Percentiles rank a stretch among this genome's conserved stretches.
phyloP scores from a whole-genome alignment of 2,329 filamentous ascomycete species.

The Cladosporium sp. region DNA sequence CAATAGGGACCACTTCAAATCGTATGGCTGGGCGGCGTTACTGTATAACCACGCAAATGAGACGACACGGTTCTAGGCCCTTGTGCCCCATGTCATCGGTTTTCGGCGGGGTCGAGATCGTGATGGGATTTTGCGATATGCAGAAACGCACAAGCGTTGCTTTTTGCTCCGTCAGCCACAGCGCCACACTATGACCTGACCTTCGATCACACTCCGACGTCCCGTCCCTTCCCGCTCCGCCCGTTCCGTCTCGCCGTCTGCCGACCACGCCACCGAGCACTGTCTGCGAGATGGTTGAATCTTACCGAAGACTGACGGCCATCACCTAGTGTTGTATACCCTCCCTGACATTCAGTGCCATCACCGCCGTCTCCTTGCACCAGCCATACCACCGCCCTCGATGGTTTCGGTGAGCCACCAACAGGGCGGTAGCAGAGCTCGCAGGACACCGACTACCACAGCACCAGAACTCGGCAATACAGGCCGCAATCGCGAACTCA shows the following conservation, averaged over 20 bases:
- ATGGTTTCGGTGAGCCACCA: conserved; percentile 14
- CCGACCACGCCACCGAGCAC: background rate
- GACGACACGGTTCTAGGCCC: background rate
- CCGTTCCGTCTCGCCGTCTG: background rate
- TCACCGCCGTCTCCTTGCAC: background rate
- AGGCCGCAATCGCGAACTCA: conserved; percentile 31
- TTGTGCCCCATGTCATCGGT: background rate
- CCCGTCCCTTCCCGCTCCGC: background rate
- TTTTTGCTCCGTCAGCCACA: background rate
- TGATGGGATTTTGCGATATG: background rate
- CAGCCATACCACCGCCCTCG: conserved; percentile 9
- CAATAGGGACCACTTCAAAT: background rate
- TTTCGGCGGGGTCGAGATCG: background rate
- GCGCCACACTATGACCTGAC: background rate
- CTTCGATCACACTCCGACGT: background rate
- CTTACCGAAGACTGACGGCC: background rate
- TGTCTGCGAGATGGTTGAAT: background rate
- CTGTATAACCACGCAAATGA: background rate
- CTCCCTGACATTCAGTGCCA: background rate
- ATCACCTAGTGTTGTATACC: background rate
- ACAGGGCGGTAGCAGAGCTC: conserved; percentile 18
- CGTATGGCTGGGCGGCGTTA: background rate
- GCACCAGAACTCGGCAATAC: background rate
- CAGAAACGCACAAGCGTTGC: background rate
- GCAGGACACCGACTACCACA: background rate